Percentiles rank a stretch among this genome's conserved stretches.
Conservation (phyloP, 148 eudicot genomes). For the Talinum fruticosum region DNA sequence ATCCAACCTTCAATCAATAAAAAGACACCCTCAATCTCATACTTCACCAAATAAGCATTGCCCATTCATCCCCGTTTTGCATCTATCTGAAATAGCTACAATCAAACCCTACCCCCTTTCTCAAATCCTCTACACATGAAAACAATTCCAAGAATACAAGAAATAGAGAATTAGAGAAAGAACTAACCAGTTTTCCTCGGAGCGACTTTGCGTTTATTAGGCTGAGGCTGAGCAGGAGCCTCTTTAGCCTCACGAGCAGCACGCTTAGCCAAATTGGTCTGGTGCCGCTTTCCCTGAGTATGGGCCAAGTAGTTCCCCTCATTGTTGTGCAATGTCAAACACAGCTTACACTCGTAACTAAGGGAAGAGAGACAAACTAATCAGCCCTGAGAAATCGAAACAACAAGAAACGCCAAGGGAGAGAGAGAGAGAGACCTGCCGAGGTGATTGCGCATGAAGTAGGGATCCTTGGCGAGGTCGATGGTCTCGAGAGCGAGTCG, state of each 20-base stretch:
- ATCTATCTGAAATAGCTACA: background rate
- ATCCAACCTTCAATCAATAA: background rate
- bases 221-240: constrained; percentile 95
- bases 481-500: constrained; percentile 90
- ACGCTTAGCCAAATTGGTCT: constrained; percentile 92
- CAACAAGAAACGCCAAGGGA: constrained; percentile 1
- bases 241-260: constrained; percentile 99
- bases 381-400: background rate
- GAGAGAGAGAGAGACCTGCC: constrained; percentile 68
- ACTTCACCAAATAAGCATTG: background rate
- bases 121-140: background rate
- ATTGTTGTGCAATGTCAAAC: constrained; percentile 87
- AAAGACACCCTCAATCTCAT: background rate
- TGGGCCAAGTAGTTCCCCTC: constrained; percentile 99
- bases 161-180: background rate
- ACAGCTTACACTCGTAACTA: constrained; percentile 94
- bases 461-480: constrained; percentile 96
- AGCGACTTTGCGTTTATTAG: constrained; percentile 70
- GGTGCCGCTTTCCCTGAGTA: constrained; percentile 95
- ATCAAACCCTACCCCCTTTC: background rate
- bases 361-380: background rate
- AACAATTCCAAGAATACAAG: background rate
- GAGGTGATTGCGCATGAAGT: constrained; percentile 96
- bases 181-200: constrained; percentile 55
- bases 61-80: background rate